These are phyloP conservation scores for Aegle marmelos DNA, from an alignment of 345 rosid genomes.

Conservation along the genomic window DNA sequence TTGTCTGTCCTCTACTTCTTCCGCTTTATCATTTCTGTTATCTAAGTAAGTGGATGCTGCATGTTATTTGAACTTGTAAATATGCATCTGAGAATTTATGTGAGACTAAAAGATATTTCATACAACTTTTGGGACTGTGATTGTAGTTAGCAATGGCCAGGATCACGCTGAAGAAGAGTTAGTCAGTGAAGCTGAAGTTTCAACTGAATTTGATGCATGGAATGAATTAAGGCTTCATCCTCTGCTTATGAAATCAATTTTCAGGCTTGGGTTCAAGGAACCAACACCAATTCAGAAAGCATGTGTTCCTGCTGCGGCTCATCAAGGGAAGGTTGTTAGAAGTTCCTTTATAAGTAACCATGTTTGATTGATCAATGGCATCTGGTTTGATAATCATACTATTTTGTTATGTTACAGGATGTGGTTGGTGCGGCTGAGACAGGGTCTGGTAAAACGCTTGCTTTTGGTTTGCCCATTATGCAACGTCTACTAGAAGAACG, in stretches of 20 bases:
- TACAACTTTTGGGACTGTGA: slow-evolving; percentile 2
- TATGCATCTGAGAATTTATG: background rate
- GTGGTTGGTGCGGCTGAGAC: slow-evolving; percentile 97
- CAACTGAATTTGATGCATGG: slow-evolving; percentile 66
- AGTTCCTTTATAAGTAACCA: background rate
- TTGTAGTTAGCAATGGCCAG: slow-evolving; percentile 32
- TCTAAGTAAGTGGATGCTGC: background rate
- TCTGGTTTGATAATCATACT: slow-evolving; percentile 1
- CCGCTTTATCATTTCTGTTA: background rate
- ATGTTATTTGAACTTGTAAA: background rate
- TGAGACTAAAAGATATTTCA: slow-evolving; percentile 3
- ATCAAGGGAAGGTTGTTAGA: slow-evolving; percentile 83
- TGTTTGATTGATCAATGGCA: background rate
- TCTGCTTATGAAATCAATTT: slow-evolving; percentile 67
- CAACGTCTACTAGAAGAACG: slow-evolving; percentile 89
- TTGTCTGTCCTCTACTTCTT: background rate
- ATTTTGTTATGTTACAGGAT: slow-evolving; percentile 51
- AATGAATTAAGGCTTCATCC: slow-evolving; percentile 84
- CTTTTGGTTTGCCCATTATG: slow-evolving; percentile 93
- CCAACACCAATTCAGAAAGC: slow-evolving; percentile 92
- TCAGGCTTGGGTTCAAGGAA: slow-evolving; percentile 74
- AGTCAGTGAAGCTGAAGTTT: slow-evolving; percentile 45
- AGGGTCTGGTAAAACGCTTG: slow-evolving; percentile 98
- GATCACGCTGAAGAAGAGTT: slow-evolving; percentile 41
- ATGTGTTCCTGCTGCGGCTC: slow-evolving; percentile 87